A percentile compares a stretch with the other conserved stretches of the same genome.
Evolutionary conservation across 2,329 filamentous ascomycete species (phyloP).

Genomic region (Amylocarpus encephaloides): DNA sequence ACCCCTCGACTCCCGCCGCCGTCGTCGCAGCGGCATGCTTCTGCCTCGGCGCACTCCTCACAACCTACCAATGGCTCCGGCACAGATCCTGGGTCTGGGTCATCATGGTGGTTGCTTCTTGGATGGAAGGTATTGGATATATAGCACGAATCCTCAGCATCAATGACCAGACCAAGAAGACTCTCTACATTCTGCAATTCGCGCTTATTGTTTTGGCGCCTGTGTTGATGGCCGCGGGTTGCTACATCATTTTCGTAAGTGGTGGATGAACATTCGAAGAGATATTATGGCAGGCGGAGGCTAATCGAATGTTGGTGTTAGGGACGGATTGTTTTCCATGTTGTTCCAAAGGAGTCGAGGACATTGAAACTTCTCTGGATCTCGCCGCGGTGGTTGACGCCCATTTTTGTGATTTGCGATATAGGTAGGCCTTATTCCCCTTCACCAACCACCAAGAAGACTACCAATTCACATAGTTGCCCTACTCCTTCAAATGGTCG

Average conservation of each 20-base stretch:
- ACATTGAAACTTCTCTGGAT: slow-evolving; percentile 23
- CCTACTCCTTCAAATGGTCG: slow-evolving; percentile 21
- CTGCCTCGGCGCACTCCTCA: slow-evolving; percentile 23
- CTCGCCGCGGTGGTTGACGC: slow-evolving; percentile 25
- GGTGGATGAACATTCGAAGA: background rate
- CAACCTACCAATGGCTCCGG: slow-evolving; percentile 30
- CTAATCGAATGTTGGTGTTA: background rate
- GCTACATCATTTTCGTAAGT: slow-evolving; percentile 30
- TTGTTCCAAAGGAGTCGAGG: slow-evolving; percentile 23
- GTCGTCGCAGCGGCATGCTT: slow-evolving; percentile 29
- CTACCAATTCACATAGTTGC: slow-evolving; percentile 15
- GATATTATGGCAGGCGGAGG: background rate
- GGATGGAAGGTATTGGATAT: slow-evolving; percentile 24
- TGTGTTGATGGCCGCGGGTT: slow-evolving; percentile 30
- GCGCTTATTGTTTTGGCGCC: slow-evolving; percentile 30
- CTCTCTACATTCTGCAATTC: slow-evolving; percentile 27
- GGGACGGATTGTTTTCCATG: slow-evolving; percentile 28
- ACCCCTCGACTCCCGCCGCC: slow-evolving; percentile 29
- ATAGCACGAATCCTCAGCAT: slow-evolving; percentile 18
- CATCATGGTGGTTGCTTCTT: slow-evolving; percentile 30
- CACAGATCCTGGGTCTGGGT: slow-evolving; percentile 31
- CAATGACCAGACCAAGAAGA: slow-evolving; percentile 11
- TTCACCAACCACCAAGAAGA: background rate
- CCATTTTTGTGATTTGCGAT: slow-evolving; percentile 26
- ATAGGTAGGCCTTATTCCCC: slow-evolving; percentile 12